Base-by-base conservation (phyloP, 441 rosid genomes). In the Pelargonium fulgidum region DNA sequence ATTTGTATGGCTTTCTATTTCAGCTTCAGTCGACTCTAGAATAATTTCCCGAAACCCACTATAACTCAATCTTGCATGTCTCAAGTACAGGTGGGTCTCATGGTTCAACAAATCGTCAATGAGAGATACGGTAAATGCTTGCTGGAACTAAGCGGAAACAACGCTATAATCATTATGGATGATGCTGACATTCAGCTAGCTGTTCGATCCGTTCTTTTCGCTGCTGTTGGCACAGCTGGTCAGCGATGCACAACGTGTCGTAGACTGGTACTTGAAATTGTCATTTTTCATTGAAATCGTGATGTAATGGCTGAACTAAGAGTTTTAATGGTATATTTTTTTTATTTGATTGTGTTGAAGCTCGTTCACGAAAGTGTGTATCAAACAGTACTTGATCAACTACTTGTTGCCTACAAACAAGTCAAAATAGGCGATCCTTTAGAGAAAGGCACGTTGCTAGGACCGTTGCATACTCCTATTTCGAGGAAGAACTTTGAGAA, bases 171-270 rank as follows among this genome's bases (percentile, higher is more conserved):
- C 65, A 86, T 92, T 64, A 90, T 94, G 99, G 96, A 88, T 74
- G 98, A 92, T 67, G 97, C 98, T 7, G 93, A 92, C 76, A 70
- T 89, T 68, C 82, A 78, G 78, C 80, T 94, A 76, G 98, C 99
- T 65, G 89, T 83, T 68, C 91, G 94, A 29, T 89, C 99, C 42
- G 86, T 90, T 75, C 74, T 92, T 61, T 92, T 91, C 79, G 99
- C 97, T 68, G 94, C 99, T 44, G 99, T 92, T 68, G 99, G 99
- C 70, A 94, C 98, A 4, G 98, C 97, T 79, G 98, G 98, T 61
- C 99, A 92, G 72, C 90, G 99, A 72, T 92, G 97, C 87, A 91
- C 99, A 72, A 90, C 99, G 65, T 92, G 97, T 73, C 99, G 98
- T 76, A 85, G 99, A 76, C 99, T 94, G 98, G 98, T 94, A 90